Base-by-base conservation (phyloP, 805 yeast genomes). In the Wickerhamiella hasegawae region DNA sequence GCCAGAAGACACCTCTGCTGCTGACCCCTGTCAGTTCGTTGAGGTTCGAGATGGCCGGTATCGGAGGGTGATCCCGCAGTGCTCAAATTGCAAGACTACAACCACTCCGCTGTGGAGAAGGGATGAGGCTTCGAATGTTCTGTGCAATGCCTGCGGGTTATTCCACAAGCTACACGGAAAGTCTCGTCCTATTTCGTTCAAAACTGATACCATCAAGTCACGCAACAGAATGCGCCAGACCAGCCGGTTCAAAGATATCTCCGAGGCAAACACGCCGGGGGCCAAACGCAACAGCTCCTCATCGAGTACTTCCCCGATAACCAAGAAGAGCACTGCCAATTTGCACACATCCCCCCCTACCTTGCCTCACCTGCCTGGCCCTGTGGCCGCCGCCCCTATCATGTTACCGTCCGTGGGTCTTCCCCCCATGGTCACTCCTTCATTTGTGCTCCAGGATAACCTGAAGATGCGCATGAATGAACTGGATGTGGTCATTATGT, bases 91-190 rank as follows among this genome's bases (percentile, higher is more conserved):
- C 57, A 76, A 78, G 49, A 87, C 98, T 0, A 73, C 69, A 43
- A 84, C 92, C 14, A 87, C 98, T 0, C 98, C 98, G 1, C 57
- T 87, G 14, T 87, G 98, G 98, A 65, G 98, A 46, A 66, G 96
- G 33, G 82, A 83, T 47, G 84, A 93, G 0, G 81, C 80, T 40
- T 96, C 96, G 2, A 77, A 81, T 49, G 92, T 95, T 0, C 61
- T 87, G 40, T 87, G 97, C 59, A 87, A 87, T 55, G 97, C 98
- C 0, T 87, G 98, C 61, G 98, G 97, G 0, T 62, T 87, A 40
- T 87, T 87, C 48, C 67, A 81, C 49, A 87, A 87, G 55, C 62
- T 87, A 18, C 97, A 87, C 50, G 97, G 96, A n/a, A 87, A 83
- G 3, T 92, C 82, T 42, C 65, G 97, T 39, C 98, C 98, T 0